Base-by-base conservation (phyloP, 1,284 basidiomycete species). In the Naganishia albida region DNA sequence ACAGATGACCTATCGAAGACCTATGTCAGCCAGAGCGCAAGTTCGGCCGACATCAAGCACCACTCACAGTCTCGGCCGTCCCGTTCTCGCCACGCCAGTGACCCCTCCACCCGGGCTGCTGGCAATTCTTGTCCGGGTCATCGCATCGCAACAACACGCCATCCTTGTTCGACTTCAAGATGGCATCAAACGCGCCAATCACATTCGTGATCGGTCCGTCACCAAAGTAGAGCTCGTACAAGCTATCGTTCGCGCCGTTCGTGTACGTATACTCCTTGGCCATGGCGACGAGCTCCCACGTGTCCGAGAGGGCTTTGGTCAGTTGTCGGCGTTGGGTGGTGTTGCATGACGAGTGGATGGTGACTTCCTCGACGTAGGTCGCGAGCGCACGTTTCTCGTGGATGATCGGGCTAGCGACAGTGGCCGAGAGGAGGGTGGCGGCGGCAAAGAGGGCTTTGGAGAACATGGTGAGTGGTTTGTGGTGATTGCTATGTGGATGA, bases 31-130 rank as follows among this genome's bases (percentile, higher is more conserved):
- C 30, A 42, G 4, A 4, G 1, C n/a, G n/a, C n/a, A n/a, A n/a
- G n/a, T n/a, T n/a, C 34, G 34, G 34, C 34, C 34, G 34, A 34
- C 34, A n/a, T n/a, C n/a, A n/a, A n/a, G n/a, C 63, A 67, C 72
- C 74, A 55, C 76, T 75, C 42, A 77, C 81, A 1, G 80, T 82
- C 70, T 82, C 81, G 10, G 66, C 49, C 2, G 80, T 80, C 3
- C 74, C 80, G 63, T 81, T 81, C 62, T 74, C 70, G 20, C 80
- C 80, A 50, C 80, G 71, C 77, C 78, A 81, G 71, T 81, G 80
- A 4, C 81, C 80, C 53, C 71, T 67, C 75, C 75, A 81, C 1
- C 75, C 78, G 28, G 69, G 62, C 25, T 74, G 73, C 26, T 66
- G 63, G 60, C 75, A 77, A 69, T 75, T 74, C 48, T 72, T 72